phyloP scores from a whole-genome alignment of 768 basidiomycete species.

The Mycena venus region DNA sequence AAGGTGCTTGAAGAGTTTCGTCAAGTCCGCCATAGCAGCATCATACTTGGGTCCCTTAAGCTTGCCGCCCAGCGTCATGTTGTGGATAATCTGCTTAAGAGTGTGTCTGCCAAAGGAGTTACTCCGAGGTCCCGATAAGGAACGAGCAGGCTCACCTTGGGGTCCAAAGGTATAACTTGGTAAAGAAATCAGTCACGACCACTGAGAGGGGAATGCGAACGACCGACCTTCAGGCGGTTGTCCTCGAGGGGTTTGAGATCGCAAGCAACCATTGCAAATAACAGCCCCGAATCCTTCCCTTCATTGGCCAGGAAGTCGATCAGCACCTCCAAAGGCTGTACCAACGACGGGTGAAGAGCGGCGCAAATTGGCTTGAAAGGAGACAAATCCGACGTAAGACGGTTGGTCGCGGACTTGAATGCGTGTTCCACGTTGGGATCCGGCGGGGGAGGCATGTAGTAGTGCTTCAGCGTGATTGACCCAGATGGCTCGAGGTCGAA shows the following conservation, averaged over 20 bases:
- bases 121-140: too few relatives aligned
- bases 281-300: conserved; percentile 25
- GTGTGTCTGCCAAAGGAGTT: too few relatives aligned
- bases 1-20: conserved; percentile 30
- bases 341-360: conserved; percentile 22
- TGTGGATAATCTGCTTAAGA: conserved; percentile 30
- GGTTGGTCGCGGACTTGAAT: conserved; percentile 28
- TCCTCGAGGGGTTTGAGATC: conserved; percentile 25
- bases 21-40: conserved; percentile 27
- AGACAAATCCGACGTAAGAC: conserved; percentile 27
- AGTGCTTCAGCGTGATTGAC: conserved; percentile 30
- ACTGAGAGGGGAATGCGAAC: neutral
- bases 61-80: conserved; percentile 33
- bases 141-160: too few relatives aligned
- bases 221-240: conserved; percentile 28
- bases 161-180: conserved; percentile 29
- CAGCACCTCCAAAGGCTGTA: conserved; percentile 24
- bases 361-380: conserved; percentile 20
- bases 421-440: conserved; percentile 18
- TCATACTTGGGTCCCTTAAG: conserved; percentile 29
- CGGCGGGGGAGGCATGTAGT: conserved; percentile 31
- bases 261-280: conserved; percentile 29
- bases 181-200: neutral
- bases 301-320: conserved; percentile 19
- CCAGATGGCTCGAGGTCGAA: conserved; percentile 34